Conservation (phyloP, 2,329 filamentous ascomycete species). For the Hypocreales sp. region DNA sequence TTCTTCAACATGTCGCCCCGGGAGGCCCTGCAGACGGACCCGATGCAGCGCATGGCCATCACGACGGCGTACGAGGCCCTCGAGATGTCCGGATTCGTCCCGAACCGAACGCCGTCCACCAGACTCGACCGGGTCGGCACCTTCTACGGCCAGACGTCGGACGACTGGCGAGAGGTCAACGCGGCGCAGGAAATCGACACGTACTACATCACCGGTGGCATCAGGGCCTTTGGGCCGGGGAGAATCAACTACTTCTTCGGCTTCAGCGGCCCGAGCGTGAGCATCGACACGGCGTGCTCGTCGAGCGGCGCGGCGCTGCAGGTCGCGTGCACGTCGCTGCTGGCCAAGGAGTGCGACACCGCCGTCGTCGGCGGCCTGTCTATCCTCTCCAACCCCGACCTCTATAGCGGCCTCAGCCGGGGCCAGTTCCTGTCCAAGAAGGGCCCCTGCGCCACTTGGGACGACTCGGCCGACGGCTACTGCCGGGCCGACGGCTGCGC, state of each 20-base stretch:
- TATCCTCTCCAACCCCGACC: not conserved
- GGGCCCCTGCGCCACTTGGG: not conserved
- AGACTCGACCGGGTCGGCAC: not conserved
- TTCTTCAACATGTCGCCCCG: not conserved
- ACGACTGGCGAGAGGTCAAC: constrained; percentile 3
- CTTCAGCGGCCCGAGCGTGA: constrained; percentile 2
- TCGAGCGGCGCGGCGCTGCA: not conserved
- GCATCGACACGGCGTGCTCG: constrained; percentile 2
- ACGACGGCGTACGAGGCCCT: not conserved
- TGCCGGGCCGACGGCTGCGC: constrained; percentile 66
- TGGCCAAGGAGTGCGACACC: constrained; percentile 1
- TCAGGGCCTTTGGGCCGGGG: constrained; percentile 1
- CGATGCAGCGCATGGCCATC: not conserved
- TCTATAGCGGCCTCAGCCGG: constrained; percentile 1
- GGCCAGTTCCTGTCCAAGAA: constrained; percentile 3
- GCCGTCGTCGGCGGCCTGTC: constrained; percentile 2
- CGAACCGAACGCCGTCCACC: not conserved
- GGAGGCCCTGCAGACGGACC: not conserved
- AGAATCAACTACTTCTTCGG: constrained; percentile 2
- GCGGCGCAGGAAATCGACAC: not conserved
- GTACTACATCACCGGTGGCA: constrained; percentile 1
- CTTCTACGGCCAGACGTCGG: not conserved
- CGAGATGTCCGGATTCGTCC: not conserved
- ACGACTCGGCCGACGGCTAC: constrained; percentile 52
- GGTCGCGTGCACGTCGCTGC: constrained; percentile 1